These are phyloP conservation scores for Penicillium canariense DNA, from an alignment of 495 filamentous ascomycete species.

Conservation along the genomic window DNA sequence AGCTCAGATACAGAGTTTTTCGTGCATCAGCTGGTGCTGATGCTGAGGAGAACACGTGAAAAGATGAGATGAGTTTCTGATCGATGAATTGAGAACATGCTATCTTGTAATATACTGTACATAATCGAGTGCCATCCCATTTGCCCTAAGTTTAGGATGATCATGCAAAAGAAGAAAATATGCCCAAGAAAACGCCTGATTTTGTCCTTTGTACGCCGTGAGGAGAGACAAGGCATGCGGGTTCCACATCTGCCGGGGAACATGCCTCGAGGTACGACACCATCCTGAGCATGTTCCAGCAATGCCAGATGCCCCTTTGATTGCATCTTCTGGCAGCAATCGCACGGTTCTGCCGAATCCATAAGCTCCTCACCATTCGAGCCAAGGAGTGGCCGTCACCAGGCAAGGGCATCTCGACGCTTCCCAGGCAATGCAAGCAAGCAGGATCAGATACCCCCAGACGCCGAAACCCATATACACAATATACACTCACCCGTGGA, in stretches of 20 bases:
- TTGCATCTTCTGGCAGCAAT: background rate
- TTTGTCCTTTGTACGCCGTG: constrained; percentile 22
- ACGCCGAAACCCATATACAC: constrained; percentile 25
- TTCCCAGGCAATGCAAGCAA: constrained; percentile 6
- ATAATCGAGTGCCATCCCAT: constrained; percentile 22
- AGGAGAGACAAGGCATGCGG: constrained; percentile 21
- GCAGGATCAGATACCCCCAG: constrained; percentile 10
- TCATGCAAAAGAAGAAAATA: constrained; percentile 23
- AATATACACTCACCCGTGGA: constrained; percentile 17
- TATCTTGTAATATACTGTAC: constrained; percentile 25
- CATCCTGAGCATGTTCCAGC: background rate
- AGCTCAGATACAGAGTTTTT: background rate
- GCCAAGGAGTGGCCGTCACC: background rate
- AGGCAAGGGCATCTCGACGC: background rate
- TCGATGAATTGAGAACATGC: constrained; percentile 13
- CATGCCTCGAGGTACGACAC: background rate
- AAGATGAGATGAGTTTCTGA: constrained; percentile 6
- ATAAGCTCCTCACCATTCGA: background rate
- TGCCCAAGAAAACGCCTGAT: constrained; percentile 30
- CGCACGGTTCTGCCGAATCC: background rate
- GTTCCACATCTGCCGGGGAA: background rate
- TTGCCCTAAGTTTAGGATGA: constrained; percentile 15
- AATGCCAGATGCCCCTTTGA: background rate
- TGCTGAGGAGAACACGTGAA: background rate
- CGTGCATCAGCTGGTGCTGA: background rate